Evolutionary conservation across 352 stramenopile species (phyloP), one percentile per base, ranked within the genome.

Genomic region (Phytopythium ostracodes): DNA sequence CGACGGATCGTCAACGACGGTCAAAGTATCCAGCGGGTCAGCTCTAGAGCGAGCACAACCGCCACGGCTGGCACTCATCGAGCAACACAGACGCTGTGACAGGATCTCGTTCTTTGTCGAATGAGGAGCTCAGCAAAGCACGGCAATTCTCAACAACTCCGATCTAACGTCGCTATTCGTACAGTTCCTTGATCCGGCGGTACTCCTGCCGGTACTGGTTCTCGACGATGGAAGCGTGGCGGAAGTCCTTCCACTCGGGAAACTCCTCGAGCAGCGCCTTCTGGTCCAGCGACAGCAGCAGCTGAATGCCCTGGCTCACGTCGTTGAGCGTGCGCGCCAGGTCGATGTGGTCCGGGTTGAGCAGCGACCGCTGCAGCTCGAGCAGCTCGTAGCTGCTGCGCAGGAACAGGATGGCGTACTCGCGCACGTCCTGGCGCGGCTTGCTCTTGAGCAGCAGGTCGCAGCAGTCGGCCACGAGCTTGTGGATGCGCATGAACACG

Each of bases 281-380:
- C 14, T 88, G 78, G 43, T 96, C 82, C 59, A 88, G 82, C 11
- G 87, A 95, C 11, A 98, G 71, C 61, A 98, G 71, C 35, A 97
- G 65, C 59, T 96, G 80, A 57, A 98, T 96, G 25, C 79, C 87
- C 53, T 98, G 89, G 27, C 90, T 94, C 58, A 98, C 81, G 56
- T 98, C 94, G 54, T 97, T 93, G 35, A 94, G 77, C 33, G 92
- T 98, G 50, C 87, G 75, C 40, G 88, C 94, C 18, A 98, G 71
- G 66, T 98, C 89, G 55, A 97, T 93, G 66, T 98, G 92, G 65
- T 97, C 87, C 22, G 75, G 61, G 66, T 96, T 92, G 36, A 96
- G 63, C 42, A 89, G 86, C 49, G 65, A 63, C 20, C 76, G 72
- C 72, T 98, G 92, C n/a, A 97, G 75, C 72, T 96, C 81, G 5